phyloP scores from a whole-genome alignment of 208 protist genomes.

The Leishmania mexicana region DNA sequence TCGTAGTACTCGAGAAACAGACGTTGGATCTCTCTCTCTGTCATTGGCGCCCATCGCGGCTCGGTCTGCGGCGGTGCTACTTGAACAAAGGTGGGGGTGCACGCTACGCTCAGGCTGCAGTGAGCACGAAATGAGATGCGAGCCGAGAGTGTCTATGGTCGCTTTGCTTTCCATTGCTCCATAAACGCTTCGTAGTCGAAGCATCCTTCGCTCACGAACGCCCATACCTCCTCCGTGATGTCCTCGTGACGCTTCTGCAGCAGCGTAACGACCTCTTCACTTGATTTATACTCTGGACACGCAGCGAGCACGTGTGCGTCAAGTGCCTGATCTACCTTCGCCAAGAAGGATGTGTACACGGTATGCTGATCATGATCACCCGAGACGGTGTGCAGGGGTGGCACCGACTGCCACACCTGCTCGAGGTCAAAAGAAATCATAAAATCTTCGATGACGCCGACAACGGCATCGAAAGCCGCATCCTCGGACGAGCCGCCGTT shows the following conservation, averaged over 20 bases:
- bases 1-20: neutral
- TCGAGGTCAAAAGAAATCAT: conserved; percentile 79
- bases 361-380: conserved; percentile 70
- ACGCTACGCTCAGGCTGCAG: too few relatives aligned
- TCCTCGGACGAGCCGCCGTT: conserved; percentile 63
- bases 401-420: conserved; percentile 38
- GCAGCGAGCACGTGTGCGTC: conserved; percentile 54
- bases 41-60: neutral
- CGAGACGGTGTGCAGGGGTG: conserved; percentile 38
- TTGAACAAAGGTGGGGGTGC: neutral
- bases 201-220: conserved; percentile 84
- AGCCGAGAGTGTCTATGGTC: conserved; percentile 18
- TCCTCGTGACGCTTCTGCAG: conserved; percentile 66
- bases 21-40: neutral
- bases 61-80: neutral
- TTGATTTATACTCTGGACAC: conserved; percentile 28
- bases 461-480: conserved; percentile 64
- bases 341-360: conserved; percentile 56
- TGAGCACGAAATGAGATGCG: neutral
- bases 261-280: conserved; percentile 40
- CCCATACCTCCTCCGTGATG: conserved; percentile 79
- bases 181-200: conserved; percentile 81
- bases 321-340: conserved; percentile 55
- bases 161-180: conserved; percentile 46
- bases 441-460: conserved; percentile 86